A percentile compares a stretch with the other conserved stretches of the same genome.
Conservation (phyloP, 805 yeast genomes). For the Millerozyma acaciae region DNA sequence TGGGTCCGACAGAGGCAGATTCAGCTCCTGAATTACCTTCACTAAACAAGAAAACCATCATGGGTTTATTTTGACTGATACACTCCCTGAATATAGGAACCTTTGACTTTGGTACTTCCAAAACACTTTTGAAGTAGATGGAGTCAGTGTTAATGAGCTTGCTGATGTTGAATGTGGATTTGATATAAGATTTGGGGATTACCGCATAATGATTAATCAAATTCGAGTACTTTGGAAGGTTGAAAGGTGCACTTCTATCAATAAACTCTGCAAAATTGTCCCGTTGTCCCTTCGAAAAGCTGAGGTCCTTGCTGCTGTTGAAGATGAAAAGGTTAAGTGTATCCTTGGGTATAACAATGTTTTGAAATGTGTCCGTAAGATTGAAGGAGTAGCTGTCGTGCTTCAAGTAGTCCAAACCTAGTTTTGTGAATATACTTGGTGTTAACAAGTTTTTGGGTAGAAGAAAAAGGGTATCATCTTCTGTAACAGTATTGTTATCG, state of each 20-base stretch:
- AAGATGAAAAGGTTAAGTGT: conserved; percentile 36
- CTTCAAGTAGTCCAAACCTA: conserved; percentile 21
- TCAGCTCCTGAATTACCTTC: conserved; percentile 4
- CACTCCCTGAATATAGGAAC: conserved; percentile 26
- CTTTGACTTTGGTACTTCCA: conserved; percentile 9
- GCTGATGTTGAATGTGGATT: conserved; percentile 7
- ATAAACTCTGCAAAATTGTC: conserved; percentile 21
- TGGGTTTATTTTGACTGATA: conserved; percentile 23
- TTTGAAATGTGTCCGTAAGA: conserved; percentile 6
- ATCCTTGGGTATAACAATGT: conserved; percentile 27
- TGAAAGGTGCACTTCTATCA: conserved; percentile 34
- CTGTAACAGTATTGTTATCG: not conserved
- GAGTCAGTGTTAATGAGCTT: conserved; percentile 7
- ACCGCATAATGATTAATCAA: conserved; percentile 37
- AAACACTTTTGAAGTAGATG: conserved; percentile 9
- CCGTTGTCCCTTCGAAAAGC: conserved; percentile 7
- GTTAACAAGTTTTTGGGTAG: conserved; percentile 23
- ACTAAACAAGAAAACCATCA: conserved; percentile 30
- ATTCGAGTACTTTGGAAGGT: conserved; percentile 29
- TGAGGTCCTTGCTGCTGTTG: conserved; percentile 23
- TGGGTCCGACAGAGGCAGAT: conserved; percentile 11
- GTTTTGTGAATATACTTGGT: conserved; percentile 13
- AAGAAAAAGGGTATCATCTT: conserved; percentile 17
- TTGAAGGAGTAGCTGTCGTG: conserved; percentile 6
- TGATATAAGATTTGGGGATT: conserved; percentile 25